These are phyloP conservation scores for Aspergillus novoparasiticus DNA, from an alignment of 2,329 filamentous ascomycete species.

Conservation along the genomic window DNA sequence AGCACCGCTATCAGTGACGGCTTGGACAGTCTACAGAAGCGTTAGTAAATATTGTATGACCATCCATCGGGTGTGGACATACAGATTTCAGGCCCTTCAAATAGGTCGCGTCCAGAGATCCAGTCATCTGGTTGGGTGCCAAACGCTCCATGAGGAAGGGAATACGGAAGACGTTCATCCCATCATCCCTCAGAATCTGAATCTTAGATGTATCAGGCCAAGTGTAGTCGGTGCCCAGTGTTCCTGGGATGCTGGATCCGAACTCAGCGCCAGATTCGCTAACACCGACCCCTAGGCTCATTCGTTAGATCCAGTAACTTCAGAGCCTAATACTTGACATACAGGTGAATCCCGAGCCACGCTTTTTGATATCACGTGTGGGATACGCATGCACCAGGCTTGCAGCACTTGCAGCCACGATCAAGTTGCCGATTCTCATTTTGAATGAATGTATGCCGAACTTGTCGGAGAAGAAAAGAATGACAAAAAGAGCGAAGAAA, in stretches of 20 bases:
- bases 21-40: constrained; percentile 34
- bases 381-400: constrained; percentile 29
- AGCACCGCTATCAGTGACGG: constrained; percentile 49
- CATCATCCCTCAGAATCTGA: constrained; percentile 53
- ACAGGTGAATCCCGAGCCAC: constrained; percentile 31
- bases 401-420: constrained; percentile 33
- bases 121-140: constrained; percentile 49
- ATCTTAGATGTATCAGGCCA: constrained; percentile 60
- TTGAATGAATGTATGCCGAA: constrained; percentile 30
- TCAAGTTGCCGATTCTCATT: constrained; percentile 34
- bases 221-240: constrained; percentile 60
- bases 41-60: neutral
- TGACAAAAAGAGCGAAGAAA: constrained; percentile 18
- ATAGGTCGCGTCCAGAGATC: constrained; percentile 45
- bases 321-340: neutral
- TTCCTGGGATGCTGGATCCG: constrained; percentile 60
- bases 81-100: constrained; percentile 42
- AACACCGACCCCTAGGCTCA: constrained; percentile 45
- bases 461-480: constrained; percentile 24
- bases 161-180: constrained; percentile 63
- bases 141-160: constrained; percentile 60
- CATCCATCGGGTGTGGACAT: neutral
- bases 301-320: neutral
- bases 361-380: constrained; percentile 30
- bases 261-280: constrained; percentile 69